Evolutionary conservation across 108 stramenopile species (phyloP).

Genomic region (Cyclotella kingstonii): DNA sequence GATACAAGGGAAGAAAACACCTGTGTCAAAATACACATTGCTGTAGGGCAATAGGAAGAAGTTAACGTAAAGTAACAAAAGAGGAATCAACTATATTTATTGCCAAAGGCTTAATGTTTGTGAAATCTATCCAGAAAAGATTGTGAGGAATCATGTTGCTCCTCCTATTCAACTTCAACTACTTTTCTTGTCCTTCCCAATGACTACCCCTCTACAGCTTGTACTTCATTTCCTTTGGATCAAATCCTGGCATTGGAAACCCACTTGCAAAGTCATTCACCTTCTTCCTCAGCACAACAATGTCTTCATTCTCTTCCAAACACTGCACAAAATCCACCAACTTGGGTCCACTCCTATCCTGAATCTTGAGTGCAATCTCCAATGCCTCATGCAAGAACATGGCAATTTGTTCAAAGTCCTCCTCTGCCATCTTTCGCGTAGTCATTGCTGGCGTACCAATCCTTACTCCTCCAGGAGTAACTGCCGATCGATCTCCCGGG

Average conservation of each 20-base stretch:
- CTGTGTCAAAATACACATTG: too few species aligned
- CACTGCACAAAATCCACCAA: constrained; percentile 88
- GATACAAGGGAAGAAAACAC: too few species aligned
- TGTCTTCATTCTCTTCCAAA: constrained; percentile 72
- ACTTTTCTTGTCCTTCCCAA: too few species aligned
- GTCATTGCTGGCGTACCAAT: constrained; percentile 95
- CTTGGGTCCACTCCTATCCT: constrained; percentile 85
- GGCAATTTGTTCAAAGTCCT: constrained; percentile 96
- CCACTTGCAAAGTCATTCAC: constrained; percentile 90
- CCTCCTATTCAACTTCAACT: too few species aligned
- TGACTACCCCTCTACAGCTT: constrained; percentile 46
- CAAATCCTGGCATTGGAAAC: constrained; percentile 99
- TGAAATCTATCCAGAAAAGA: too few species aligned
- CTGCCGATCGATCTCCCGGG: constrained; percentile 95
- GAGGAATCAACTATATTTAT: too few species aligned
- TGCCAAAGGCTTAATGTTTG: too few species aligned
- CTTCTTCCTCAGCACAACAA: constrained; percentile 60
- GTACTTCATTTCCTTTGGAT: constrained; percentile 87
- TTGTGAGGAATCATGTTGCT: too few species aligned
- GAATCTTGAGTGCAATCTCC: constrained; percentile 83
- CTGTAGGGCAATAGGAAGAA: too few species aligned
- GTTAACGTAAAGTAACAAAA: too few species aligned
- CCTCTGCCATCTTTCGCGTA: constrained; percentile 88
- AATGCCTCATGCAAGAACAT: constrained; percentile 90
- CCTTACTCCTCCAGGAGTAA: constrained; percentile 99